These are phyloP conservation scores for Calonectria fujianensis DNA, from an alignment of 2,329 filamentous ascomycete species.

Conservation along the genomic window DNA sequence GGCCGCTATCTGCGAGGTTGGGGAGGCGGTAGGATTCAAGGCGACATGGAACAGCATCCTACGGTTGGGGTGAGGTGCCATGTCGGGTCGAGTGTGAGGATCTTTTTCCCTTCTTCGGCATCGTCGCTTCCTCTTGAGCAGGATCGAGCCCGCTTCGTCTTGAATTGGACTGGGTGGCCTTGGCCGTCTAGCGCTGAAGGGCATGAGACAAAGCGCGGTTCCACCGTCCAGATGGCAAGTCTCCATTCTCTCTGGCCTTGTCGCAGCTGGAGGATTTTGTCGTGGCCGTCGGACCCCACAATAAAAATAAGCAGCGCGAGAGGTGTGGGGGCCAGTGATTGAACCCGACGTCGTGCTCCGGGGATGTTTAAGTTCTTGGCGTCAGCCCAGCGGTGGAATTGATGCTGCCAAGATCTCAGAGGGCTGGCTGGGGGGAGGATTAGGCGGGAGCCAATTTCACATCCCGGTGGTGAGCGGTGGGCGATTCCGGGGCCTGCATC, in stretches of 20 bases:
- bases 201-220: slow-evolving; percentile 16
- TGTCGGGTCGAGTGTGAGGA: background rate
- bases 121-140: background rate
- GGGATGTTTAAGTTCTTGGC: slow-evolving; percentile 27
- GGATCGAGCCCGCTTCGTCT: background rate
- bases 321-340: slow-evolving; percentile 1
- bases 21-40: slow-evolving; percentile 3
- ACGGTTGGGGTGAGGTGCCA: slow-evolving; percentile 7
- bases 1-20: background rate
- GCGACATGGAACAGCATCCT: slow-evolving; percentile 9
- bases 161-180: background rate
- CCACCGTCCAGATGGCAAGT: slow-evolving; percentile 18
- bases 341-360: slow-evolving; percentile 21
- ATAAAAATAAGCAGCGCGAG: slow-evolving; percentile 23
- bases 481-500: slow-evolving; percentile 12
- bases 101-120: background rate
- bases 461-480: slow-evolving; percentile 1
- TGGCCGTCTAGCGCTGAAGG: slow-evolving; percentile 11
- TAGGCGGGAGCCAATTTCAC: slow-evolving; percentile 8
- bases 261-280: slow-evolving; percentile 19
- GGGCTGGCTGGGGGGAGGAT: background rate
- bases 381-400: slow-evolving; percentile 24
- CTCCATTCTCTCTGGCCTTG: background rate
- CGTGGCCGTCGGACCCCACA: background rate
- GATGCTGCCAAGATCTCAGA: slow-evolving; percentile 28